phyloP scores from a whole-genome alignment of 2,329 filamentous ascomycete genomes.

The Fusarium sp. region DNA sequence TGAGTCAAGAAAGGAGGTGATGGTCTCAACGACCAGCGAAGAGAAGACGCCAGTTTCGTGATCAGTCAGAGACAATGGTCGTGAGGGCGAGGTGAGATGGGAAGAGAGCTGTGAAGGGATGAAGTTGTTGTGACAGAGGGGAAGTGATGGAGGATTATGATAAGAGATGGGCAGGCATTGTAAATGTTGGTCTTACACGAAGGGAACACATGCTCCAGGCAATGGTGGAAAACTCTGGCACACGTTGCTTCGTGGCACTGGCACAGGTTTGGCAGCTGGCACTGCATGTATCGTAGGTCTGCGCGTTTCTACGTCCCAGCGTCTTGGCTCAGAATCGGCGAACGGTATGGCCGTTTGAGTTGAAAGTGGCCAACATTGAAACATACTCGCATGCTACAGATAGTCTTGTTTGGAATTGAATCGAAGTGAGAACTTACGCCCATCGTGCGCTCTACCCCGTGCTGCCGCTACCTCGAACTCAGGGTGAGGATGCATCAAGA shows the following conservation, averaged over 20 bases:
- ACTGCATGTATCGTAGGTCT: no score
- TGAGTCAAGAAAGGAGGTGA: neutral
- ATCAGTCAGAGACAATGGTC: accelerated
- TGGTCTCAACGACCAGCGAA: neutral
- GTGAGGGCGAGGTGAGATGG: neutral
- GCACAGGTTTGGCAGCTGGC: no score
- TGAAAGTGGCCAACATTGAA: neutral
- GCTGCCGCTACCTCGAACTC: neutral
- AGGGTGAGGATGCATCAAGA: no score
- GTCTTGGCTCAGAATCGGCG: accelerated
- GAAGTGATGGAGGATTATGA: neutral
- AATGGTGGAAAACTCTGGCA: accelerated
- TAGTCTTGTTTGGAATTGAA: no score
- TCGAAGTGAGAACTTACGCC: no score
- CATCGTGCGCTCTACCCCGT: neutral
- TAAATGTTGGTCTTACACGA: no score
- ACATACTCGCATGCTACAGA: neutral
- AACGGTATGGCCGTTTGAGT: accelerated
- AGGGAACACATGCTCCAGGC: accelerated
- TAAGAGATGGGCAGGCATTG: neutral
- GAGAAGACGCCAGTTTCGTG: accelerated
- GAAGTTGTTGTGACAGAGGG: neutral
- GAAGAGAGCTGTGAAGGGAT: neutral
- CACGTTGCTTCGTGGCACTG: neutral
- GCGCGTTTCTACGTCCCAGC: no score